Evolutionary conservation across 768 basidiomycete species (phyloP).

Genomic region (Wakefieldia striispora): DNA sequence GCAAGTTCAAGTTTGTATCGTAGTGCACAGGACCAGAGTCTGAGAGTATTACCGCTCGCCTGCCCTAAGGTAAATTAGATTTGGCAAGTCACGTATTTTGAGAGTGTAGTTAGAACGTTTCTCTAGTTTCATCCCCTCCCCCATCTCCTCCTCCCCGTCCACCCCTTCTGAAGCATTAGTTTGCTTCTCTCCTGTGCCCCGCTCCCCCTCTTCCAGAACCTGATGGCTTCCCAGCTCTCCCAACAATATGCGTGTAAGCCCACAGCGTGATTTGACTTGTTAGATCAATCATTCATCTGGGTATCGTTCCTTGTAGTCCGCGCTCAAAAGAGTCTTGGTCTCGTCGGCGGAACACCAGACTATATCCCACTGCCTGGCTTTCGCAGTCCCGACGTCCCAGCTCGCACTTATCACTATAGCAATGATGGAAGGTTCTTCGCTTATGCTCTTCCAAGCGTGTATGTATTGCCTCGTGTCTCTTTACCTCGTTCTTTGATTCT

Average conservation of each 20-base stretch:
- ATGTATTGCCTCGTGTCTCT: conserved; percentile 34
- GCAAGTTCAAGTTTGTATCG: too few relatives aligned
- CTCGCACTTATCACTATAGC: conserved; percentile 79
- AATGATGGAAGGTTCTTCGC: conserved; percentile 85
- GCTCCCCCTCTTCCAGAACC: conserved; percentile 29
- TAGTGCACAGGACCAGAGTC: neutral
- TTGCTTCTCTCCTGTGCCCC: conserved; percentile 60
- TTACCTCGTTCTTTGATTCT: conserved; percentile 8
- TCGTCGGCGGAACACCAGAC: conserved; percentile 78
- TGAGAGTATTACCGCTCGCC: conserved; percentile 2
- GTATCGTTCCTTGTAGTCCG: conserved; percentile 55
- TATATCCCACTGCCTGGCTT: conserved; percentile 68
- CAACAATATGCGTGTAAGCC: conserved; percentile 87
- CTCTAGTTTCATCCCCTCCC: conserved; percentile 26
- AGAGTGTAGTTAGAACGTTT: conserved; percentile 1
- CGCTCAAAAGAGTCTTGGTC: conserved; percentile 90
- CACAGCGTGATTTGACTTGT: neutral
- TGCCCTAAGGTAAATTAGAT: conserved; percentile 19
- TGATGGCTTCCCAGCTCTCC: conserved; percentile 71
- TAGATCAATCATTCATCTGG: conserved; percentile 17
- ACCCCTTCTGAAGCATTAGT: conserved; percentile 66
- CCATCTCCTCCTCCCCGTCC: conserved; percentile 15
- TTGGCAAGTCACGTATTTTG: neutral
- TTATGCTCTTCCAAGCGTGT: conserved; percentile 76
- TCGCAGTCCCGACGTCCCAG: conserved; percentile 63